These are phyloP conservation scores for Phaeosphaeria sp. DNA, from an alignment of 2,329 filamentous ascomycete species.

Conservation along the genomic window DNA sequence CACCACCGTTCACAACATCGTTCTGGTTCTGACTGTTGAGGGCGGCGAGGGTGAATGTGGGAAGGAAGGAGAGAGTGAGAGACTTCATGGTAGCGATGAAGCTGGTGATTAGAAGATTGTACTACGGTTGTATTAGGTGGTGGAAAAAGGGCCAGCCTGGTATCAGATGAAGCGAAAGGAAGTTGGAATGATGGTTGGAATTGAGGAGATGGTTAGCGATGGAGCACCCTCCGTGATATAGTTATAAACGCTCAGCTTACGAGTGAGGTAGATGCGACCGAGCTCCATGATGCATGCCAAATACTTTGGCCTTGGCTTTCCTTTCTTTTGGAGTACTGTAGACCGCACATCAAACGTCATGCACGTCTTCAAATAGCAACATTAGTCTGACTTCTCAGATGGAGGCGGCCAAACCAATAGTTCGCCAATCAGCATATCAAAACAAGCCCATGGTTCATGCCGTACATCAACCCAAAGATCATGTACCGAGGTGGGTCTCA, in stretches of 20 bases:
- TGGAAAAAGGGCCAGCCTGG: slow-evolving; percentile 3
- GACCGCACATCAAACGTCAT: slow-evolving; percentile 20
- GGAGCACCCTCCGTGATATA: neutral
- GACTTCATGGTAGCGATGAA: slow-evolving; percentile 21
- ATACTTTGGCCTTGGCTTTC: neutral
- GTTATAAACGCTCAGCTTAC: too few species aligned
- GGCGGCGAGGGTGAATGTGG: slow-evolving; percentile 20
- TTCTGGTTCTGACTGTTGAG: slow-evolving; percentile 33
- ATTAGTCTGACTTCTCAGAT: slow-evolving; percentile 6
- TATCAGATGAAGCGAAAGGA: neutral
- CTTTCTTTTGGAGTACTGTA: neutral
- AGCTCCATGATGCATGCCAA: slow-evolving; percentile 18
- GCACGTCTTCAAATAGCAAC: slow-evolving; percentile 14
- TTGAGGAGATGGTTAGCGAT: neutral
- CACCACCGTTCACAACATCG: slow-evolving; percentile 34
- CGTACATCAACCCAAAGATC: neutral
- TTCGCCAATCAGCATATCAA: neutral
- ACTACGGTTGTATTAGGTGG: neutral
- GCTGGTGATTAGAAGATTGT: neutral
- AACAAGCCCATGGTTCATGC: neutral
- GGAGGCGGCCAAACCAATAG: neutral
- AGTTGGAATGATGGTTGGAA: neutral
- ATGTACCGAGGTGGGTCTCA: neutral
- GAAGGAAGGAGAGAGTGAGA: slow-evolving; percentile 14
- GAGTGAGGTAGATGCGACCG: neutral